phyloP scores from a whole-genome alignment of 2,329 filamentous ascomycete genomes.

The Talaromyces piceae region DNA sequence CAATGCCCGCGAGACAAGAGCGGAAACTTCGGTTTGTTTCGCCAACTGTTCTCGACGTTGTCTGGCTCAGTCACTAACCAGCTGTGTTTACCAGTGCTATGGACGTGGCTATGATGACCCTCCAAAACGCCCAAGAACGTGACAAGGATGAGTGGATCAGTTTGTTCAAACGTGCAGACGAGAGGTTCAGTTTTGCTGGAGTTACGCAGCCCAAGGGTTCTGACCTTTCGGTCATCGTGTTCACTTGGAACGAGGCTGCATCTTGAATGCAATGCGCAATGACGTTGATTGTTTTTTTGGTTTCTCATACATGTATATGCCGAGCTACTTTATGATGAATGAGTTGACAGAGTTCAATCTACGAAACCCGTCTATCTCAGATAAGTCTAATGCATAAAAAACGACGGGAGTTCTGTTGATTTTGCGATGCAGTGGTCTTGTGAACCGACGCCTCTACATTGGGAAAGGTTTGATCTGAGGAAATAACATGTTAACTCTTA shows the following conservation, averaged over 20 bases:
- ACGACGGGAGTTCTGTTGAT: too few species aligned
- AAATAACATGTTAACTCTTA: too few species aligned
- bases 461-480: too few species aligned
- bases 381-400: too few species aligned
- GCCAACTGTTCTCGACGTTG: not conserved
- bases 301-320: not conserved
- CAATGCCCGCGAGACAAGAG: conserved; percentile 12
- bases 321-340: too few species aligned
- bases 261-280: not conserved
- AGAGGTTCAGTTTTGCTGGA: conserved; percentile 12
- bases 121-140: conserved; percentile 26
- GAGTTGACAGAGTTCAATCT: too few species aligned
- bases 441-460: too few species aligned
- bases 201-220: conserved; percentile 1
- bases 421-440: too few species aligned
- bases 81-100: conserved; percentile 1
- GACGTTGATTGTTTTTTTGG: not conserved
- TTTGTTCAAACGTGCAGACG: conserved; percentile 17
- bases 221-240: not conserved
- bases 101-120: conserved; percentile 20
- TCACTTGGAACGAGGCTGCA: not conserved
- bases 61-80: conserved; percentile 13
- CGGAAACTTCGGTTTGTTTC: not conserved
- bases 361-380: too few species aligned
- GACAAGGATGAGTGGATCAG: conserved; percentile 21